Evolutionary conservation across 371 early-diverging fungal genomes (phyloP), one percentile per base, ranked within the genome.

Genomic region (Mucor indicus): DNA sequence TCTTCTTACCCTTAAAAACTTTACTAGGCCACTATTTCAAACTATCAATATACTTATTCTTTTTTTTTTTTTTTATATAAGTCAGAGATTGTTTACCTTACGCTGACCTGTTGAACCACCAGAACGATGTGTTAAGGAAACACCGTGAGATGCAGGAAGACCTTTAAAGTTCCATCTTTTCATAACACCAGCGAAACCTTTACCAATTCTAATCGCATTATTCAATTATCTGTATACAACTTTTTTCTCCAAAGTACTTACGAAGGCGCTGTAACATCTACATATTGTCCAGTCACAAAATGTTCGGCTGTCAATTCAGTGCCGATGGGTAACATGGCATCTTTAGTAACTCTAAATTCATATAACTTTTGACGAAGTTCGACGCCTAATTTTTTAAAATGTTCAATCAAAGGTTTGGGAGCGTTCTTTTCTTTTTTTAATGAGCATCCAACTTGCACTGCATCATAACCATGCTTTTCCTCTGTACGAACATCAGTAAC

Each of bases 181-280:
- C 96, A 97, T 96, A 4, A 85, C 95, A 66, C 98, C 98, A 60
- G 90, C 91, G 73, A 96, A 97, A 21, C 98, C 98, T 68, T 97
- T 97, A 48, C 94, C 96, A 44, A 87, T 82, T 17, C 90, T 91
- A 59, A 8, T 51, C 10, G 36, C 23, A 39, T n/a, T 23, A 19
- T 16, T 36, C 13, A 17, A 20, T 33, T 37, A 22, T 24, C n/a
- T 12, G 6, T 29, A 29, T 29, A 29, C 30, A 29, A 29, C n/a
- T n/a, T n/a, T 21, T 42, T 16, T 17, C 2, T 13, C 17, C 6
- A 8, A 24, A 31, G 21, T 23, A 66, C 84, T 69, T 78, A 86
- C 87, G 90, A 81, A 51, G 80, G 85, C 29, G 90, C 91, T 30
- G 86, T 81, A 42, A 88, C 86, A 67, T 98, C 98, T 4, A 98